Base-by-base conservation (phyloP, 1,139 yeast genomes). In the Diutina sp. region DNA sequence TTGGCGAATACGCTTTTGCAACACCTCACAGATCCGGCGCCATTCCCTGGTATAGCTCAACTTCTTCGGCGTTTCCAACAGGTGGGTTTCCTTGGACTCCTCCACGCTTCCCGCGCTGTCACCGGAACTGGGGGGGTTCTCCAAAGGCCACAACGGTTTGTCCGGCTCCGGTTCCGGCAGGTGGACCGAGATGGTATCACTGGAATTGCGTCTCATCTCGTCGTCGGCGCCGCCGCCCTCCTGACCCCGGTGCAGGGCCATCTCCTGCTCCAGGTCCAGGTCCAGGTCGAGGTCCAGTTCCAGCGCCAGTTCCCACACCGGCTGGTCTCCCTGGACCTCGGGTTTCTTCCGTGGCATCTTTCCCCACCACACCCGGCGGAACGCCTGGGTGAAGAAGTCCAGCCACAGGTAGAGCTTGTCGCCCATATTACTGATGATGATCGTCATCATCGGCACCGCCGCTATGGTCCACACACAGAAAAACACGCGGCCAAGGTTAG, bases 401-500 rank as follows among this genome's bases (percentile, higher is more conserved):
- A 9, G 69, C 70, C 46, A 64, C 21, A 9, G 38, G 53, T 44
- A 84, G 45, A 87, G 61, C 6, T 81, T 70, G 63, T 87, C 95
- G 59, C 91, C 88, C 54, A 86, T 71, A 57, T 82, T 83, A 1
- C 93, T 85, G 46, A 90, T 82, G 55, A 90, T 73, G 18, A 86
- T 84, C 0, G 96, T 87, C 95, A 90, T 89, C 59, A 89, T 72
- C 0, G 97, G 97, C 16, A 90, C 86, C 0, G 96, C 96, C 6
- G 83, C 73, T 28, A 89, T 67, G 0, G 91, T 86, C 96, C 96
- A 90, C 4, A 82, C 69, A 11, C 87, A 82, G 64, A 89, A 90
- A 62, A 89, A 82, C 0, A 85, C 79, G 53, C 87, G 71, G 0
- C 95, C 95, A 7, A 87, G 83, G 1, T 83, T 70, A 0, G 84